These are phyloP conservation scores for sweet orange (Citrus sinensis) DNA, from an alignment of 345 rosid genomes.

Conservation along the genomic window DNA sequence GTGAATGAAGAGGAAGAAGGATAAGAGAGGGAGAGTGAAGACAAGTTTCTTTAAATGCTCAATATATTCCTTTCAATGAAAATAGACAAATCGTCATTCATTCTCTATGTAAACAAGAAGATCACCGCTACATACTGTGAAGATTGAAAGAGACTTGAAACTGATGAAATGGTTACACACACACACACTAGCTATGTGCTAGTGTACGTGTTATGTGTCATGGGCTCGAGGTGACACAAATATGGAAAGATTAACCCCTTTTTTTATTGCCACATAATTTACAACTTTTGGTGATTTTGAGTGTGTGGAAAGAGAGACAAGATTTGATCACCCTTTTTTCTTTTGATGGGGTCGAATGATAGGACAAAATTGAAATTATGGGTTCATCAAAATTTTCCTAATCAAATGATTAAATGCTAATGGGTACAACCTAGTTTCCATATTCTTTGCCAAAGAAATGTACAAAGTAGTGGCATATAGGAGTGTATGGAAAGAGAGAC, in stretches of 20 bases:
- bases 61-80: conserved; percentile 32
- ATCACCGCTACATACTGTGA: neutral
- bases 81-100: conserved; percentile 12
- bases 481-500: too few relatives aligned
- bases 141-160: conserved; percentile 27
- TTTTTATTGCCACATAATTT: neutral
- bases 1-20: conserved; percentile 17
- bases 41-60: conserved; percentile 31
- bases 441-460: neutral
- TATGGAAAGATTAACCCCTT: too few relatives aligned
- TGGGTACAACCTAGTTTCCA: neutral
- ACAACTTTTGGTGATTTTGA: neutral
- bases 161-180: neutral
- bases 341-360: neutral
- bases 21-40: conserved; percentile 12
- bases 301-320: neutral
- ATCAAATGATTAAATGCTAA: conserved; percentile 1
- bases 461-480: neutral
- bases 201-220: neutral
- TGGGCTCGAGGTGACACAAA: neutral
- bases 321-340: neutral
- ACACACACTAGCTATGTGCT: neutral
- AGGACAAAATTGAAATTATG: neutral
- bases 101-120: conserved; percentile 10
- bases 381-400: neutral